Conservation (phyloP, 257 asterid species). For the Buddleja alternifolia region DNA sequence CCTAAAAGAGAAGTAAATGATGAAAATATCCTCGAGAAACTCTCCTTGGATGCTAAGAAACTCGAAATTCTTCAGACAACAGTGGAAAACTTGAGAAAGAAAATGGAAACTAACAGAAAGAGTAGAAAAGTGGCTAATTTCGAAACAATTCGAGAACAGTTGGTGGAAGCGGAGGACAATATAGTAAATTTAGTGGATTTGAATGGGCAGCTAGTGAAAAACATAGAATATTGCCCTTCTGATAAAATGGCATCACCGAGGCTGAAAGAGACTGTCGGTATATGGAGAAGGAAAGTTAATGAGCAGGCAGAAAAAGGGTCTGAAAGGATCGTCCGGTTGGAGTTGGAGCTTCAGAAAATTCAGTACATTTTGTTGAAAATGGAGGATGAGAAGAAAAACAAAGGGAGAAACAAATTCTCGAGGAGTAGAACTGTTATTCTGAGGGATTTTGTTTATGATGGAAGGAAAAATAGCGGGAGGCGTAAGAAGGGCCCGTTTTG, state of each 20-base stretch:
- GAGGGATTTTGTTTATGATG: conserved; percentile 72
- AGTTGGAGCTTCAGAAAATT: conserved; percentile 73
- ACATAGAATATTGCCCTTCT: conserved; percentile 58
- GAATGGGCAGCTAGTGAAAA: conserved; percentile 65
- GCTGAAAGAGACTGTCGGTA: conserved; percentile 47
- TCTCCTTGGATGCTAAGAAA: conserved; percentile 66
- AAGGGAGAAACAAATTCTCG: conserved; percentile 56
- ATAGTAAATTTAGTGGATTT: conserved; percentile 60
- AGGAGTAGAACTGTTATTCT: conserved; percentile 53
- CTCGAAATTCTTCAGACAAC: conserved; percentile 58
- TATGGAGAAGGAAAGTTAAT: conserved; percentile 50
- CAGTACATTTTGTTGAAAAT: conserved; percentile 59
- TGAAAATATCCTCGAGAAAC: conserved; percentile 60
- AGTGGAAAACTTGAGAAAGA: conserved; percentile 52
- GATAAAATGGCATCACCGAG: conserved; percentile 49
- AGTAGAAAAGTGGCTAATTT: conserved; percentile 49
- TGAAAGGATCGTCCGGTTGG: conserved; percentile 62
- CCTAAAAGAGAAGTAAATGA: conserved; percentile 45
- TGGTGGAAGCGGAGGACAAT: conserved; percentile 77
- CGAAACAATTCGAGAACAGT: conserved; percentile 61
- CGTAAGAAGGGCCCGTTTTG: conserved; percentile 64
- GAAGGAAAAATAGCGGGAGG: conserved; percentile 60
- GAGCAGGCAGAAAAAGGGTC: conserved; percentile 84
- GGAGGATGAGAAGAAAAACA: conserved; percentile 72
- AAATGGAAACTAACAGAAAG: conserved; percentile 53